These are phyloP conservation scores for Komagataella phaffii DNA, from an alignment of 805 yeast species.

Conservation along the genomic window DNA sequence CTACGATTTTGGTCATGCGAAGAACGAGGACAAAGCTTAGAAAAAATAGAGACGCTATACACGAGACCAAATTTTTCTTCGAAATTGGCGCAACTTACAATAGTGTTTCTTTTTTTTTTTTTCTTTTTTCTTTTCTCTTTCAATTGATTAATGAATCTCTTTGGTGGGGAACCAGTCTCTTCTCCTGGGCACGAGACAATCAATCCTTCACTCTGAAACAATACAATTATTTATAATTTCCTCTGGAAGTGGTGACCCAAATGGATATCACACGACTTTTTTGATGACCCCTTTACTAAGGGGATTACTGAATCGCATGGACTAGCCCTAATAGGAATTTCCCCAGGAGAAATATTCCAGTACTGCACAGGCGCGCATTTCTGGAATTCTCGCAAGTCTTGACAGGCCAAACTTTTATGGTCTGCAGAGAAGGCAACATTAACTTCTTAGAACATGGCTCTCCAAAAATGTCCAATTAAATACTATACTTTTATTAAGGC, in stretches of 20 bases:
- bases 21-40: background rate
- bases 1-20: background rate
- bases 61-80: background rate
- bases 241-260: no score
- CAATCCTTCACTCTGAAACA: no score
- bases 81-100: background rate
- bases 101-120: background rate
- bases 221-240: no score
- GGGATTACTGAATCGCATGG: background rate
- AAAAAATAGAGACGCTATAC: background rate
- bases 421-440: background rate
- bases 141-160: no score
- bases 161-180: background rate
- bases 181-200: background rate
- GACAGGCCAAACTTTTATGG: background rate
- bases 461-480: no score
- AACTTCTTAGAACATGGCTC: background rate
- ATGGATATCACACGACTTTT: background rate
- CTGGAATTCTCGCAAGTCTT: background rate
- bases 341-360: no score
- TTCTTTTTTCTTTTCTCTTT: no score
- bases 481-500: background rate
- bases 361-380: background rate
- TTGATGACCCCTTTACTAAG: background rate
- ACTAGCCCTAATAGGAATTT: background rate